Percentiles rank a stretch among this genome's conserved stretches.
Conservation (phyloP, 2,329 filamentous ascomycete genomes). For the Calonectria hongkongensis region DNA sequence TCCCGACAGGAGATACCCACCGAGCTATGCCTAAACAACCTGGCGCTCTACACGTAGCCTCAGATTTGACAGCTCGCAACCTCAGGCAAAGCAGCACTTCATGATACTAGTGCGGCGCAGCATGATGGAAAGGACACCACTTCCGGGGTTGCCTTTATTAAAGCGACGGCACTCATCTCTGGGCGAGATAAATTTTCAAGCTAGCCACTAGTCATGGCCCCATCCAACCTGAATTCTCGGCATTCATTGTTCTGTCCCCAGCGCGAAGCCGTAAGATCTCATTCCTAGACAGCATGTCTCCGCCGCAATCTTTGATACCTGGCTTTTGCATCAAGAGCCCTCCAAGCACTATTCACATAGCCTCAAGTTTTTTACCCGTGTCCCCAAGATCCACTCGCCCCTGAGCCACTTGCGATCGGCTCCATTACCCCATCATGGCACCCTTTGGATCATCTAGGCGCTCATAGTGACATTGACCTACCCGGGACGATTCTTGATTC, state of each 20-base stretch:
- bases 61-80: background rate
- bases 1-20: background rate
- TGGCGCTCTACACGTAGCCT: no score
- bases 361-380: background rate
- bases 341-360: background rate
- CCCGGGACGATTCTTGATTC: background rate
- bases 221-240: background rate
- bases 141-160: conserved; percentile 9
- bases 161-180: background rate
- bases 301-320: background rate
- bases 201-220: background rate
- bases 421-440: background rate
- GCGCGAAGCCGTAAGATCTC: background rate
- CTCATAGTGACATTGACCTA: background rate
- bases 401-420: no score
- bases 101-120: background rate
- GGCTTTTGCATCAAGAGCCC: background rate
- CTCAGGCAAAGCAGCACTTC: background rate
- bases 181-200: background rate
- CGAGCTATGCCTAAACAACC: background rate
- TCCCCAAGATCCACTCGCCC: background rate
- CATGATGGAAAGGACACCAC: background rate
- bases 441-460: background rate
- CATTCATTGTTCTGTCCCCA: background rate
- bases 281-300: background rate